Evolutionary conservation across 2,329 filamentous ascomycete genomes (phyloP).

Genomic region (Chaetomium strumarium): DNA sequence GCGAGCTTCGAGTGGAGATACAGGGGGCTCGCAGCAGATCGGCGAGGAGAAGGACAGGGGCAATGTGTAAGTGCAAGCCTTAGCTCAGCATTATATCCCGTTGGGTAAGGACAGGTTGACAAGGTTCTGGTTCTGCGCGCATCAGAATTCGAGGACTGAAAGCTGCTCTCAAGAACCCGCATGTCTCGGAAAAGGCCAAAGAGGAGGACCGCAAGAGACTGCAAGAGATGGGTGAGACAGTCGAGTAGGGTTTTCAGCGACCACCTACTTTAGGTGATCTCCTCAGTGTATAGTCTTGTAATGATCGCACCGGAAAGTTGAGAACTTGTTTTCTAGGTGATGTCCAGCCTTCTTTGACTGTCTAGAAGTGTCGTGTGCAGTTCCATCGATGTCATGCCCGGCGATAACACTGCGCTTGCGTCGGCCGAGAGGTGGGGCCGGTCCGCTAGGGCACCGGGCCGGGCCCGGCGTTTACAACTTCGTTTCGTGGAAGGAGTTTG

Average conservation of each 20-base stretch:
- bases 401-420: too few species aligned
- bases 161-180: constrained; percentile 24
- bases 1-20: constrained; percentile 14
- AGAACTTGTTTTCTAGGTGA: neutral
- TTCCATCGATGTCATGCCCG: too few species aligned
- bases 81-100: neutral
- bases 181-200: constrained; percentile 25
- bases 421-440: too few species aligned
- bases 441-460: too few species aligned
- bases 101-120: neutral
- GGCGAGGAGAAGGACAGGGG: constrained; percentile 21
- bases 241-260: constrained; percentile 4
- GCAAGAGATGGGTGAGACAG: constrained; percentile 20
- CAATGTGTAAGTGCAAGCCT: constrained; percentile 22
- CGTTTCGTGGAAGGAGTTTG: too few species aligned
- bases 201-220: constrained; percentile 24
- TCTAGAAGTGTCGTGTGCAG: too few species aligned
- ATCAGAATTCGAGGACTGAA: constrained; percentile 23
- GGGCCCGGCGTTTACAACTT: too few species aligned
- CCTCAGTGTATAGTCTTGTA: too few species aligned
- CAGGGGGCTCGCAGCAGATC: neutral
- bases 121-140: neutral
- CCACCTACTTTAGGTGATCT: too few species aligned
- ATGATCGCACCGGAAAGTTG: neutral
- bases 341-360: too few species aligned